Evolutionary conservation across 345 rosid genomes (phyloP).

Genomic region (Salix exigua): DNA sequence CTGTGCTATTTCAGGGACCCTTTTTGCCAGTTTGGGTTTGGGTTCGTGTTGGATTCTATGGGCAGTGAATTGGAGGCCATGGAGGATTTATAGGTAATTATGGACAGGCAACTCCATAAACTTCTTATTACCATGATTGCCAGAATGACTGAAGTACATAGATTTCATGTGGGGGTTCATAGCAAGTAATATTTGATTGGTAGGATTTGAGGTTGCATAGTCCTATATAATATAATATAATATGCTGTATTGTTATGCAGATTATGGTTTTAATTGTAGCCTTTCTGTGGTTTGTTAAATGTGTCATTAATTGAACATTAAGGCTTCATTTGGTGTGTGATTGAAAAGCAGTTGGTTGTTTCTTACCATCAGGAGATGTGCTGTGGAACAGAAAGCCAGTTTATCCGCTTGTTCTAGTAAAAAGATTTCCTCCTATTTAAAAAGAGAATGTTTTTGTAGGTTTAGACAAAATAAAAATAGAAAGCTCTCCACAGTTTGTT

Average conservation of each 20-base stretch:
- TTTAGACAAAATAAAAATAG: neutral
- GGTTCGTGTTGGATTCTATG: conserved; percentile 81
- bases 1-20: conserved; percentile 81
- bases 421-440: neutral
- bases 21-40: conserved; percentile 64
- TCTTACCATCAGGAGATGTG: neutral
- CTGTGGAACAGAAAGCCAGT: neutral
- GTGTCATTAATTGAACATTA: neutral
- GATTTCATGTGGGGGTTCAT: neutral
- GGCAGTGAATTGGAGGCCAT: conserved; percentile 98
- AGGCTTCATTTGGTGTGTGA: neutral
- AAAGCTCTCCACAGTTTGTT: neutral
- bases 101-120: neutral
- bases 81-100: conserved; percentile 89
- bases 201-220: conserved; percentile 4
- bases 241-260: neutral
- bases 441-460: neutral
- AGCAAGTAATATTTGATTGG: neutral
- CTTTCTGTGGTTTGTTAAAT: neutral
- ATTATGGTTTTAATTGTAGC: neutral
- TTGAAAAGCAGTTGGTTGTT: neutral
- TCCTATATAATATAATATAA: neutral
- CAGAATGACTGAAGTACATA: neutral
- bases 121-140: neutral
- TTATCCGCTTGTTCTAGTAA: neutral